Conservation (phyloP, 257 asterid genomes). For the Pogostemon cablin region DNA sequence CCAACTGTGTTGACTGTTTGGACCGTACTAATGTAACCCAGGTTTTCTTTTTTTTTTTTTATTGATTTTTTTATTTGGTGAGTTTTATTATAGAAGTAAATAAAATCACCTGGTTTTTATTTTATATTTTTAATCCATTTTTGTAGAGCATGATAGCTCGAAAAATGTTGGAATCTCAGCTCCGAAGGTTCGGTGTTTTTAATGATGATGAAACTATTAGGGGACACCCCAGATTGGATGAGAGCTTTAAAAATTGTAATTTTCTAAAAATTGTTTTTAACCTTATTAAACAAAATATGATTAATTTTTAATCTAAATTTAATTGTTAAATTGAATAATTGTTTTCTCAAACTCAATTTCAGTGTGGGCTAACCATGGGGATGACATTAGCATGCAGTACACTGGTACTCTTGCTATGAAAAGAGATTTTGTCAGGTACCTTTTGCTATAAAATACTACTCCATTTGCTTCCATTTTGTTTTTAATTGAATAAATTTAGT, state of each 20-base stretch:
- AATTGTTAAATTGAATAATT: too few species aligned
- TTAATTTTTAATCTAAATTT: background rate
- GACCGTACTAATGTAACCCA: slow-evolving; percentile 99
- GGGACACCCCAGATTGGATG: slow-evolving; percentile 70
- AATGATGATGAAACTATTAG: slow-evolving; percentile 66
- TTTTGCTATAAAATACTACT: background rate
- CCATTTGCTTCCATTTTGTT: background rate
- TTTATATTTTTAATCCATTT: background rate
- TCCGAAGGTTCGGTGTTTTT: slow-evolving; percentile 84
- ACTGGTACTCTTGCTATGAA: slow-evolving; percentile 78
- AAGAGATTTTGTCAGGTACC: slow-evolving; percentile 35
- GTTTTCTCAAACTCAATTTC: slow-evolving; percentile 25
- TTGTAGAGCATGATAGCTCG: slow-evolving; percentile 93
- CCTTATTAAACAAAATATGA: slow-evolving; percentile 16
- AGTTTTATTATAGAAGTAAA: background rate
- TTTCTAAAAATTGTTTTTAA: slow-evolving; percentile 15
- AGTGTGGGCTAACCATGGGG: slow-evolving; percentile 99
- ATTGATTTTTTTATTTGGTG: background rate
- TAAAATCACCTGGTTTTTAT: background rate
- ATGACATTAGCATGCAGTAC: slow-evolving; percentile 92
- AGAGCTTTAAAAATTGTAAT: slow-evolving; percentile 72
- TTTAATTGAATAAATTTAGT: background rate
- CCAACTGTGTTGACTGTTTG: slow-evolving; percentile 92
- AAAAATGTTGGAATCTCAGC: slow-evolving; percentile 88
- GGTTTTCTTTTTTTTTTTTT: slow-evolving; percentile 41